These are phyloP conservation scores for Chloris gayana DNA, from an alignment of 176 grass and related monocot species.

Conservation along the genomic window DNA sequence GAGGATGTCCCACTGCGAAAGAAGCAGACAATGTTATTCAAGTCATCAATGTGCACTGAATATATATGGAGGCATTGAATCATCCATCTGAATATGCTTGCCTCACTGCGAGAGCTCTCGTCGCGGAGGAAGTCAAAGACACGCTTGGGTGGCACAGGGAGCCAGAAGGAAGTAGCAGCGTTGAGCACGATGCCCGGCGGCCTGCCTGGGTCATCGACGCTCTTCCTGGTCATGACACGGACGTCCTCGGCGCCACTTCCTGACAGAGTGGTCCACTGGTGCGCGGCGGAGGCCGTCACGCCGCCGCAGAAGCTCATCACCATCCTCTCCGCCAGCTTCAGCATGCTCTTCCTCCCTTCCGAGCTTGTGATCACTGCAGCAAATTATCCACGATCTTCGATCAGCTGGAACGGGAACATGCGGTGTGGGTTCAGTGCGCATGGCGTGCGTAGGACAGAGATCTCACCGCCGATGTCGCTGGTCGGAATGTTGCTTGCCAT, in stretches of 20 bases:
- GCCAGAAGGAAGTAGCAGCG: conserved; percentile 96
- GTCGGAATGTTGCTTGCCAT: conserved; percentile 95
- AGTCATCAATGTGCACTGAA: background rate
- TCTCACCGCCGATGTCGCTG: conserved; percentile 76
- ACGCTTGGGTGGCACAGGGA: conserved; percentile 73
- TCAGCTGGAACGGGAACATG: background rate
- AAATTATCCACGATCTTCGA: background rate
- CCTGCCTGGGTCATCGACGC: conserved; percentile 87
- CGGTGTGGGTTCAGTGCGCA: too few species aligned
- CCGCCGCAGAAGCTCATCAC: conserved; percentile 95
- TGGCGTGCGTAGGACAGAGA: background rate
- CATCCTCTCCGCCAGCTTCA: conserved; percentile 98
- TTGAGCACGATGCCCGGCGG: conserved; percentile 96
- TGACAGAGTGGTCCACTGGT: conserved; percentile 94
- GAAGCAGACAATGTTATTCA: background rate
- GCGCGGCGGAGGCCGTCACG: conserved; percentile 81
- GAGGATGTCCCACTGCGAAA: conserved; percentile 92
- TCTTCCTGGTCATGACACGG: conserved; percentile 96
- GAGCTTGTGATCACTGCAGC: conserved; percentile 77
- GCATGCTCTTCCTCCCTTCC: conserved; percentile 95
- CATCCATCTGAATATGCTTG: background rate
- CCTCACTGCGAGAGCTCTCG: conserved; percentile 91
- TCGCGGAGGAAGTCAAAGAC: conserved; percentile 98
- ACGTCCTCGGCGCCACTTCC: conserved; percentile 96
- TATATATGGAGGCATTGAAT: background rate